Evolutionary conservation across 2,329 filamentous ascomycete species (phyloP), one percentile per base, ranked within the genome.

Genomic region (Colletotrichum caudatum): DNA sequence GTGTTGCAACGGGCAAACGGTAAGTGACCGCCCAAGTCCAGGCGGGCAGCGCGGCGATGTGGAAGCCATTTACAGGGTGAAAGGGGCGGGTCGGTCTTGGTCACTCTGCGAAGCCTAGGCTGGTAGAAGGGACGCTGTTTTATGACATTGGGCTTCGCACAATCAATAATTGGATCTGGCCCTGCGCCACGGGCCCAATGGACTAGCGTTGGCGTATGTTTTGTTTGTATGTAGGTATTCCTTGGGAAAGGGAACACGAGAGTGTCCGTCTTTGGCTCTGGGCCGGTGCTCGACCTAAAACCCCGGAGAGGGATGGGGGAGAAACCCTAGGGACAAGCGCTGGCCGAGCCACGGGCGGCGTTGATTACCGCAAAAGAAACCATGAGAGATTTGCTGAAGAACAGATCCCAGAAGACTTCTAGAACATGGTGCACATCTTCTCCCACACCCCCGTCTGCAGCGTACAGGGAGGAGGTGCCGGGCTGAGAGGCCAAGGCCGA

Each of bases 371-470:
- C 18, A 64, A 72, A 60, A 72, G 60, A 60, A 72, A 69, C 26
- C 33, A 60, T 57, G 51, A 33, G 59, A 50, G 59, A 20, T 69
- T 54, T 39, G 65, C 46, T 71, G 60, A 54, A 72, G 69, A 72
- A 69, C 46, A 64, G 44, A 71, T 69, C 60, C 69, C 59, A 50
- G 53, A 72, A 64, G 54, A 44, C 65, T 72, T 72, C 65, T 69
- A 72, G 69, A 72, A 72, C 65, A 64, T 48, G 65, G 65, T 51
- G 59, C 48, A 63, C 65, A 64, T 69, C 69, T n/a, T 60, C 69
- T 39, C 26, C 46, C 20, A 58, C 39, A 39, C 62, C 59, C 65
- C 69, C 69, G 48, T 37, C 56, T 72, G 59, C 59, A 59, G 53
- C 35, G 51, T 69, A 65, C 65, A 71, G 69, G 65, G 69, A 69